Base-by-base conservation (phyloP, 2,329 filamentous ascomycete species). In the Nothophaeocryptopus gaeumannii region DNA sequence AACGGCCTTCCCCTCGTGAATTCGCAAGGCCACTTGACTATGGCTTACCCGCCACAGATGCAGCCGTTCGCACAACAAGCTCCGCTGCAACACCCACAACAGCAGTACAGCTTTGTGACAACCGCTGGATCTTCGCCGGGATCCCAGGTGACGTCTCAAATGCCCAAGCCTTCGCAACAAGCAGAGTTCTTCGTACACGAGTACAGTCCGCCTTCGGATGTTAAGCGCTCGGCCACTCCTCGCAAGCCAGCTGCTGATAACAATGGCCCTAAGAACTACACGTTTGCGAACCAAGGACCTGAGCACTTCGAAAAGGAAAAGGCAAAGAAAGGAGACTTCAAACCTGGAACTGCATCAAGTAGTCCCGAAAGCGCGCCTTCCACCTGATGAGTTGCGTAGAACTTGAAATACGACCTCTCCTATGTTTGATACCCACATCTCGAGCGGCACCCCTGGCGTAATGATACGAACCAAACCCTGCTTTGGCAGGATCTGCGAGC, bases 201-300 rank as follows among this genome's bases (percentile, higher is more conserved):
- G 53, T 76, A 76, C 58, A 69, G 63, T 29, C 73, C 74, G 15
- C 73, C 74, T 14, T 66, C 71, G 12, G 68, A 67, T n/a, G 54
- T 67, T 4, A 72, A 69, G 38, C 57, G 60, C 15, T 55, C 59
- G n/a, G 56, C 60, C 7, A 63, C 59, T 11, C 63, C 63, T 12
- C 58, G 66, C 5, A 66, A 63, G 51, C 40, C 64, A 60, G 67
- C 53, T n/a, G 58, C 45, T 8, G 64, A 67, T 36, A 26, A 26
- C 20, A 54, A 49, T 14, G 62, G 55, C 9, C 66, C 70, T 2
- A 76, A 75, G 62, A 74, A 67, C 50, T 77, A 74, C 56, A 72
- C 73, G 12, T 77, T 77, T 48, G 71, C 72, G 39, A 76, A 76
- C 41, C 71, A 74, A 49, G 70, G 70, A 8, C 73, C 74, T 1